These are phyloP conservation scores for Alternaria triticina DNA, from an alignment of 2,329 filamentous ascomycete genomes.

Conservation along the genomic window DNA sequence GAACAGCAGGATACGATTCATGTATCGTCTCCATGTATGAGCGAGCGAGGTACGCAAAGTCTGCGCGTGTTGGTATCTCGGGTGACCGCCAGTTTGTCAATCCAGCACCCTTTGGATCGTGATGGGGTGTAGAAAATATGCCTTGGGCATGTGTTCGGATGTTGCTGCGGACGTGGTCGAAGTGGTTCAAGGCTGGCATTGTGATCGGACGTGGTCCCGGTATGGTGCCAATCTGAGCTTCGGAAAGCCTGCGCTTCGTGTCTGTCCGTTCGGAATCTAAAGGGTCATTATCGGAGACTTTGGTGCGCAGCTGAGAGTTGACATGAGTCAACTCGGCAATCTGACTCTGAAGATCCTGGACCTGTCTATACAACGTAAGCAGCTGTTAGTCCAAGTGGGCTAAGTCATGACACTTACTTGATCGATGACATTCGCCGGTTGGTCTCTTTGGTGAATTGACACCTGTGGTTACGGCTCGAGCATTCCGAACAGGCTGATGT, in stretches of 20 bases:
- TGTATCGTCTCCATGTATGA: constrained; percentile 81
- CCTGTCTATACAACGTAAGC: constrained; percentile 64
- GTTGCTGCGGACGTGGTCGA: constrained; percentile 74
- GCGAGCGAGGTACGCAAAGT: constrained; percentile 74
- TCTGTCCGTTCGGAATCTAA: constrained; percentile 50
- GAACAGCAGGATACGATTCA: constrained; percentile 80
- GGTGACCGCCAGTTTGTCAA: constrained; percentile 59
- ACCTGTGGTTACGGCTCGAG: constrained; percentile 94
- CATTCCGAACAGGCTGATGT: constrained; percentile 97
- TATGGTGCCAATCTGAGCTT: constrained; percentile 13
- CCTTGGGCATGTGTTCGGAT: constrained; percentile 76
- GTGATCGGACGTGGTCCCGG: constrained; percentile 56
- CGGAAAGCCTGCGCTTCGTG: constrained; percentile 55
- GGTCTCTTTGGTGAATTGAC: constrained; percentile 98
- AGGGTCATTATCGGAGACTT: constrained; percentile 60
- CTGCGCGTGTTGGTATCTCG: constrained; percentile 71
- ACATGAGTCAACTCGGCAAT: constrained; percentile 80
- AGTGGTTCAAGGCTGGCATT: constrained; percentile 68
- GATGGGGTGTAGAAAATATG: constrained; percentile 78
- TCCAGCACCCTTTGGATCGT: constrained; percentile 57
- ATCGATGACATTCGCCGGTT: constrained; percentile 99
- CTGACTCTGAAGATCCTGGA: constrained; percentile 95
- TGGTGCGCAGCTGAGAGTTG: constrained; percentile 74
- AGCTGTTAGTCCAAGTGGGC: background rate
- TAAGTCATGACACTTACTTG: constrained; percentile 64